Evolutionary conservation across 108 stramenopile genomes (phyloP), one percentile per base, ranked within the genome.

Genomic region (Skeletonema menzelii): DNA sequence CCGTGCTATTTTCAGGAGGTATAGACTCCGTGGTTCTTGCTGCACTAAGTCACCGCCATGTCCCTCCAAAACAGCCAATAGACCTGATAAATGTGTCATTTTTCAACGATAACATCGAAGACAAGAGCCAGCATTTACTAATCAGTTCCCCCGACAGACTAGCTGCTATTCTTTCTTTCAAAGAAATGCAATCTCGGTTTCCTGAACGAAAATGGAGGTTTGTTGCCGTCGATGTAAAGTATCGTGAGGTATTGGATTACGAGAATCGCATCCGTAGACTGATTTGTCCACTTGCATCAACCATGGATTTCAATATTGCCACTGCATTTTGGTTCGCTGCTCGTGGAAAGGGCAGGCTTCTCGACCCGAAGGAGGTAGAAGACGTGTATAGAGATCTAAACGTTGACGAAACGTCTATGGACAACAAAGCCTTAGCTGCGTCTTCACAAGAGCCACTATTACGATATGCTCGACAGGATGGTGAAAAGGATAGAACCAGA

Each of bases 241-340:
- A 92, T 82, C 82, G 76, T 14, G 91, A 96, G 38, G 89, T 96
- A 24, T 65, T 85, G 56, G 31, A 79, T 7, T 13, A 70, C 10
- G 93, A 93, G 67, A 47, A 62, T 28, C 80, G 71, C 27, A 84
- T 97, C 14, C 82, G 84, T 27, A 69, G 75, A 14, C 80, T 98
- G 4, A 79, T 96, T 4, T 44, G 63, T 56, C 97, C 97, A 10
- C 83, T 90, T 59, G 57, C 62, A 8, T 92, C 93, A 4, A 80
- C 86, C 5, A 98, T 98, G 98, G 96, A 97, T 72, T 88, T 98
- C 62, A 98, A 98, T 76, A 97, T 98, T 71, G 98, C 84, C 13
- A 86, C 91, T 20, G 98, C 98, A 30, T 80, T 98, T 60, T 97
- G 93, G 95, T 97, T 97, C 84, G 97, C 96, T 8, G 87, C 92